Evolutionary conservation across 1,139 yeast species (phyloP), one percentile per base, ranked within the genome.

Genomic region (Taiozyma sp.): DNA sequence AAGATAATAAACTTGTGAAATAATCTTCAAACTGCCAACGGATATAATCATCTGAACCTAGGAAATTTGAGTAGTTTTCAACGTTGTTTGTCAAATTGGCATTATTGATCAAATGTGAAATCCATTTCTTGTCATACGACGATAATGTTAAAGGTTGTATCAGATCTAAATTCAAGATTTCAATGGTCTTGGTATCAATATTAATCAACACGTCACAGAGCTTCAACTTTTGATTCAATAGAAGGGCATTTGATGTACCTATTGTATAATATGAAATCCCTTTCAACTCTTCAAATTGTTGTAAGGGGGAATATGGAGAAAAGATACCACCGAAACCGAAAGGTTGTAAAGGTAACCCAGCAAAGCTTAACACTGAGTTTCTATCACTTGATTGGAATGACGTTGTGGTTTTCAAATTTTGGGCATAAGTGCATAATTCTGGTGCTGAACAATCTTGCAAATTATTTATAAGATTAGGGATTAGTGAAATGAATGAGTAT

Each of bases 21-120:
- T 93, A 93, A 61, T 90, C 97, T 64, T 93, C 99, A 68, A 91
- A 91, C 60, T 84, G 89, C 68, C 83, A 79, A 50, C 99, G 73
- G 39, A 93, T 85, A 61, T 85, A 88, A 66, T 93, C 99, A 61
- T 93, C 97, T 60, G 90, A 88, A 1, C 98, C 98, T 45, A 71
- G 68, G 62, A 76, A 85, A 21, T 71, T 74, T 7, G 76, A 70
- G 48, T 75, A 78, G 53, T 72, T 71, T 1, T 83, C 76, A 28
- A 75, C 50, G 56, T 56, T 37, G 55, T 32, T 55, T 47, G 54
- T 55, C 3, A 51, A 26, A 16, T 55, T 46, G 5, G 66, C 65
- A 14, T 62, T 60, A 13, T 57, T 47, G 0, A 62, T 62, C 3
- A 65, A 44, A 24, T 58, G 57, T 6, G 60, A 47, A 21, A 69